These are phyloP conservation scores for Fusarium ramigenum DNA, from an alignment of 2,329 filamentous ascomycete genomes.

Conservation along the genomic window DNA sequence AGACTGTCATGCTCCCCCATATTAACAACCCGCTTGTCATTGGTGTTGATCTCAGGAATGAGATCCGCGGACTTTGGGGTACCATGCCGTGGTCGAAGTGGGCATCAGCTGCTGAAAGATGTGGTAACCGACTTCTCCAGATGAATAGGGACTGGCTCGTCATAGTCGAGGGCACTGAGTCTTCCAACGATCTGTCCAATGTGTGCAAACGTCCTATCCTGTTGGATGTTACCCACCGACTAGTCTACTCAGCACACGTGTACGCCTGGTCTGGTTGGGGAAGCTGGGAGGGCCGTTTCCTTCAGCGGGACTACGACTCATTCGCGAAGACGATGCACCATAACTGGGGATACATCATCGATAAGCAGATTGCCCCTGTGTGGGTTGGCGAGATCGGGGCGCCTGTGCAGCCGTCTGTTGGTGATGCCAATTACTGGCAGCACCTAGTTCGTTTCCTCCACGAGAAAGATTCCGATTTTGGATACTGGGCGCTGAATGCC, in stretches of 20 bases:
- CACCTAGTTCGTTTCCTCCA: slow-evolving; percentile 69
- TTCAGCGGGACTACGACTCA: slow-evolving; percentile 67
- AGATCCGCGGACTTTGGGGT: slow-evolving; percentile 74
- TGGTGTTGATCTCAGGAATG: slow-evolving; percentile 74
- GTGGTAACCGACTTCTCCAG: slow-evolving; percentile 67
- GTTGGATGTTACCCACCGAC: slow-evolving; percentile 62
- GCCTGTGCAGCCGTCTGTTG: slow-evolving; percentile 60
- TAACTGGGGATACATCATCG: slow-evolving; percentile 73
- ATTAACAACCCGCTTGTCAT: slow-evolving; percentile 69
- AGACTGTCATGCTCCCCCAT: slow-evolving; percentile 69
- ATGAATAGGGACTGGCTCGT: slow-evolving; percentile 73
- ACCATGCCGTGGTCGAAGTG: slow-evolving; percentile 73
- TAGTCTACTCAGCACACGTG: slow-evolving; percentile 75
- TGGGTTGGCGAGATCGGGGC: slow-evolving; percentile 76
- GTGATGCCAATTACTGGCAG: slow-evolving; percentile 72
- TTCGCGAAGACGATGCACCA: slow-evolving; percentile 69
- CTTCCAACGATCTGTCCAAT: slow-evolving; percentile 70
- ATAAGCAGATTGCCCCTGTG: slow-evolving; percentile 59
- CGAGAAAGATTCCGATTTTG: slow-evolving; percentile 70
- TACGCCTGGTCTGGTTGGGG: slow-evolving; percentile 78
- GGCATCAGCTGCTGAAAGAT: slow-evolving; percentile 71
- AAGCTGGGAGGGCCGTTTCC: slow-evolving; percentile 66
- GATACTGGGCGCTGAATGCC: slow-evolving; percentile 76
- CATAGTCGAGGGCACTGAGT: slow-evolving; percentile 74
- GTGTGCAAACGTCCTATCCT: slow-evolving; percentile 64